Evolutionary conservation across 441 rosid genomes (phyloP).

Genomic region (Omphalea diandra): DNA sequence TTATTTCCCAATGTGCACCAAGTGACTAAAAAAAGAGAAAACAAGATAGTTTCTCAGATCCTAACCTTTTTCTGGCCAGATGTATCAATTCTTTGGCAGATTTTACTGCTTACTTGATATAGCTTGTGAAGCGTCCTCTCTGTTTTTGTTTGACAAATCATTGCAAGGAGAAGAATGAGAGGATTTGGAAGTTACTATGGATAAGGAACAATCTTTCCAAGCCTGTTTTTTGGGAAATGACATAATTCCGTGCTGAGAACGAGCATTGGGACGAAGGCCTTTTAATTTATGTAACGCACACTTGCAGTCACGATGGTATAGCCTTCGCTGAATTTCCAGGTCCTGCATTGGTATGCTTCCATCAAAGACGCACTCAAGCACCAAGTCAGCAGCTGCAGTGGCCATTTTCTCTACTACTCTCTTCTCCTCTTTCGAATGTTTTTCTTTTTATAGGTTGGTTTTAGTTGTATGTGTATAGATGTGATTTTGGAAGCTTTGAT

Average conservation of each 20-base stretch:
- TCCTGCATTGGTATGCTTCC: slow-evolving; percentile 27
- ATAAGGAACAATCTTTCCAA: slow-evolving; percentile 14
- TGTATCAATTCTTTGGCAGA: background rate
- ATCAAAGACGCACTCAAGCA: slow-evolving; percentile 23
- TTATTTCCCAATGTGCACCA: too few relatives aligned
- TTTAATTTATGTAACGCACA: slow-evolving; percentile 38
- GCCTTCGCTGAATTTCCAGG: slow-evolving; percentile 28
- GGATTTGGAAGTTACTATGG: slow-evolving; percentile 16
- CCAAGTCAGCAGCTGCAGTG: slow-evolving; percentile 21
- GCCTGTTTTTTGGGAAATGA: slow-evolving; percentile 29
- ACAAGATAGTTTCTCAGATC: background rate
- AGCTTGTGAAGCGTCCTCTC: background rate
- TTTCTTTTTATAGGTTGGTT: too few relatives aligned
- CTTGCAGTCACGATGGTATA: slow-evolving; percentile 35
- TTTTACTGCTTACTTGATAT: background rate
- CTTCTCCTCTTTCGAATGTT: background rate
- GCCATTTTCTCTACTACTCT: background rate
- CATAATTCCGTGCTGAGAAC: background rate
- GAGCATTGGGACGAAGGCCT: slow-evolving; percentile 6
- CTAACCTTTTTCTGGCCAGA: background rate
- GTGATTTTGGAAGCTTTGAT: background rate
- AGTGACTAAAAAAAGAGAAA: background rate
- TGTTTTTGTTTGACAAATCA: background rate
- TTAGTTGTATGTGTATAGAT: too few relatives aligned
- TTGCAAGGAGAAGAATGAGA: slow-evolving; percentile 19